Evolutionary conservation across 208 protist species (phyloP).

Genomic region (Trypanosoma lewisi): DNA sequence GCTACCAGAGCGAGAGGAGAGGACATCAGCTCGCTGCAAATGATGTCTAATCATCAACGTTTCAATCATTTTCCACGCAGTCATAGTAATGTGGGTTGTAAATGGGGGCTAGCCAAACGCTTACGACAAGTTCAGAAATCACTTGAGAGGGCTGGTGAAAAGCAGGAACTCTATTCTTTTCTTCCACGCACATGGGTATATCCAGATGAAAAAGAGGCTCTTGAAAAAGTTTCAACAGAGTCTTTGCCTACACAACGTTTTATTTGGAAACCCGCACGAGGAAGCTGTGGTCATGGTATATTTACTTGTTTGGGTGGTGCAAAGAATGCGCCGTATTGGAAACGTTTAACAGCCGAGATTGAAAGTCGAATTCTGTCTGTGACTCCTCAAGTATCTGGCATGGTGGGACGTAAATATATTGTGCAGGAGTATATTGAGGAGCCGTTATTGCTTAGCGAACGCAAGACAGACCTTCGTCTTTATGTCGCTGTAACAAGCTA

Average conservation of each 20-base stretch:
- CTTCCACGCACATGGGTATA: conserved; percentile 82
- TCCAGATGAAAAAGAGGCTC: conserved; percentile 55
- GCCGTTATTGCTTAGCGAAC: conserved; percentile 90
- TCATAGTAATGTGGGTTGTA: conserved; percentile 80
- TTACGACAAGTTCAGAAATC: conserved; percentile 23
- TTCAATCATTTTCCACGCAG: conserved; percentile 90
- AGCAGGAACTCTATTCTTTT: conserved; percentile 44
- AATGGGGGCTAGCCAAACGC: conserved; percentile 72
- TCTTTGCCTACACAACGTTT: conserved; percentile 38
- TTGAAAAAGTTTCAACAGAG: conserved; percentile 43
- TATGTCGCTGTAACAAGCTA: conserved; percentile 93
- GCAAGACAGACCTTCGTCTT: conserved; percentile 95
- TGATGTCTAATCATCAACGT: conserved; percentile 40
- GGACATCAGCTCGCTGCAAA: conserved; percentile 13
- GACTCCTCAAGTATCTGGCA: neutral
- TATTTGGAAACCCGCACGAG: conserved; percentile 90
- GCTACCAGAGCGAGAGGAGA: conserved; percentile 17
- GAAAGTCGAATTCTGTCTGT: conserved; percentile 34
- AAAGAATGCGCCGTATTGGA: conserved; percentile 42
- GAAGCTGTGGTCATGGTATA: conserved; percentile 90
- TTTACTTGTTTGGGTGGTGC: conserved; percentile 56
- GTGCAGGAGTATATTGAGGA: conserved; percentile 94
- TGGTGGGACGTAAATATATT: conserved; percentile 59
- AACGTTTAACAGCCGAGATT: conserved; percentile 51
- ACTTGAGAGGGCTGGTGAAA: conserved; percentile 11